phyloP scores from a whole-genome alignment of 2,329 filamentous ascomycete genomes.

The Alternaria conjuncta region DNA sequence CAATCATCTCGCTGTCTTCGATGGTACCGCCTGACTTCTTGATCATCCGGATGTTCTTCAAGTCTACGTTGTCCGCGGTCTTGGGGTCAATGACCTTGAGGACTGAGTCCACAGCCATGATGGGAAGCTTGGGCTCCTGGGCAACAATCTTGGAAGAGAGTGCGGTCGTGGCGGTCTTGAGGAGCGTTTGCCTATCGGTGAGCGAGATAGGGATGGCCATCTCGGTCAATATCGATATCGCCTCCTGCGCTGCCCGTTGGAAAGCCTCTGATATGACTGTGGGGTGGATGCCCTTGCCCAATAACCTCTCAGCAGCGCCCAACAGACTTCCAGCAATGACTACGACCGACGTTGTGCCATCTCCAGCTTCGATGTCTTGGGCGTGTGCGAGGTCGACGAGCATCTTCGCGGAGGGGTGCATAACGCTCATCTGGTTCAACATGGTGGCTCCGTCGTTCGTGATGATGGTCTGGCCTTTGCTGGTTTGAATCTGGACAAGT shows the following conservation, averaged over 20 bases:
- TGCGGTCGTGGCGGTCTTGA: conserved; percentile 96
- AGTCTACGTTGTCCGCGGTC: conserved; percentile 93
- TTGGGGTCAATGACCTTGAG: conserved; percentile 95
- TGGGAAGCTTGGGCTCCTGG: conserved; percentile 94
- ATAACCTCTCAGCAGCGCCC: conserved; percentile 87
- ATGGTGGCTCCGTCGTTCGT: conserved; percentile 99
- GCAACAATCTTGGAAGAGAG: conserved; percentile 98
- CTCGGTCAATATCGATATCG: conserved; percentile 87
- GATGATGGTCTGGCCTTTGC: conserved; percentile 97
- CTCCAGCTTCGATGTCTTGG: conserved; percentile 97
- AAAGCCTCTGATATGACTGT: conserved; percentile 98
- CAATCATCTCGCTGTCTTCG: conserved; percentile 96
- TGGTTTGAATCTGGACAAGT: conserved; percentile 75
- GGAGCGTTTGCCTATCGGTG: conserved; percentile 83
- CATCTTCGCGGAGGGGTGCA: conserved; percentile 99
- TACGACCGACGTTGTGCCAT: conserved; percentile 97
- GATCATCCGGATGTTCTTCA: conserved; percentile 94
- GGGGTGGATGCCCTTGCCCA: conserved; percentile 91
- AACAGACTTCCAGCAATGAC: conserved; percentile 96
- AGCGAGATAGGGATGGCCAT: conserved; percentile 96
- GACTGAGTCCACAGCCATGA: conserved; percentile 97
- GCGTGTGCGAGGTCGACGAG: conserved; percentile 95
- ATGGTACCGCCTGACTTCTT: conserved; percentile 99
- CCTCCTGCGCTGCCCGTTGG: conserved; percentile 88
- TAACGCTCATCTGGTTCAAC: conserved; percentile 98